Evolutionary conservation across 2,329 filamentous ascomycete species (phyloP).

Genomic region (Calonectria crousiana): DNA sequence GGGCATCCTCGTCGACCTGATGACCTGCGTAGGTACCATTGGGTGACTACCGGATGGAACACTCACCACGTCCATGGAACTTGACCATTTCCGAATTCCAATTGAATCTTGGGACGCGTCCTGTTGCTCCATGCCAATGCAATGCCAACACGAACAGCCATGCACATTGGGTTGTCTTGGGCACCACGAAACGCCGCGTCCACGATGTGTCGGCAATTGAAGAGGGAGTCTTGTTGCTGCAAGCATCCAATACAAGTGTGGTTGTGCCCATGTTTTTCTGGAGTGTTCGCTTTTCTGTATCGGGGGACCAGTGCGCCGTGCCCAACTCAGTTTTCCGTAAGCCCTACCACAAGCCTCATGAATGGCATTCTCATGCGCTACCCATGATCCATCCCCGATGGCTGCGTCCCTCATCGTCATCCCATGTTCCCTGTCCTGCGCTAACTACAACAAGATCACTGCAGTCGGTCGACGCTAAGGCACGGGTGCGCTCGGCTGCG

Average conservation of each 20-base stretch:
- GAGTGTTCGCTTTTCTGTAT: not conserved
- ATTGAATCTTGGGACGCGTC: not conserved
- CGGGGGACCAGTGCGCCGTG: not conserved
- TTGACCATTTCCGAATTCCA: conserved; percentile 10
- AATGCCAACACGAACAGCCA: conserved; percentile 1
- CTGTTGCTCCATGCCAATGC: conserved; percentile 7
- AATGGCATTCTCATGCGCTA: conserved; percentile 9
- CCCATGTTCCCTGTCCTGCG: conserved; percentile 40
- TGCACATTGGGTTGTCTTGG: not conserved
- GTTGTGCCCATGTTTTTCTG: not conserved
- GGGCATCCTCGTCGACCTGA: not conserved
- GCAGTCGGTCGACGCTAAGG: conserved; percentile 37
- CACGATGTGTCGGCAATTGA: conserved; percentile 3
- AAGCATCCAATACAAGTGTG: not conserved
- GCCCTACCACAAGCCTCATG: conserved; percentile 16
- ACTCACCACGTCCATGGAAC: not conserved
- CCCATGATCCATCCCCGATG: conserved; percentile 23
- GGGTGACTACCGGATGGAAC: conserved; percentile 7
- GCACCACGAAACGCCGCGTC: not conserved
- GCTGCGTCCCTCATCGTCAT: conserved; percentile 12
- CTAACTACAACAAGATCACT: conserved; percentile 30
- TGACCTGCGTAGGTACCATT: not conserved
- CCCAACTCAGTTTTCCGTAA: not conserved
- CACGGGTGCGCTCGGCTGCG: conserved; percentile 39
- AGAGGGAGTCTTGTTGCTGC: not conserved